phyloP scores from a whole-genome alignment of 2,329 filamentous ascomycete genomes.

The Clonostachys rosea region DNA sequence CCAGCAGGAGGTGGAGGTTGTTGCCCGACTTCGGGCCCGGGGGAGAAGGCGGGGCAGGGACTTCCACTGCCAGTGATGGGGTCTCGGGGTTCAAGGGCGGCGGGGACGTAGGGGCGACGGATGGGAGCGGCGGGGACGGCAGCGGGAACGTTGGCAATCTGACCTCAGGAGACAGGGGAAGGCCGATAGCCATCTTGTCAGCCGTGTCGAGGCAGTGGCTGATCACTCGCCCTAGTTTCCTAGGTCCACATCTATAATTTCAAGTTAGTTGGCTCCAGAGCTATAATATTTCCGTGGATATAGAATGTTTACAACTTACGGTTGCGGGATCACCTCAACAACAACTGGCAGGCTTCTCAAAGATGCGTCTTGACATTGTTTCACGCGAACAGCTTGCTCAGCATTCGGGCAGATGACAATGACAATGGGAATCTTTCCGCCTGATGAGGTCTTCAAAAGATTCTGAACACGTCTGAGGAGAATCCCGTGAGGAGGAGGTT shows the following conservation, averaged over 20 bases:
- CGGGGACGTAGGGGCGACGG: too few relatives aligned
- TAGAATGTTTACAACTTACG: constrained; percentile 11
- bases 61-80: not conserved
- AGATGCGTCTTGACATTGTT: too few relatives aligned
- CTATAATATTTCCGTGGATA: too few relatives aligned
- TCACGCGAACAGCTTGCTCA: constrained; percentile 10
- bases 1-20: constrained; percentile 15
- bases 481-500: constrained; percentile 11
- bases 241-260: constrained; percentile 13
- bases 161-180: too few relatives aligned
- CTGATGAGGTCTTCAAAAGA: not conserved
- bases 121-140: too few relatives aligned
- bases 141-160: too few relatives aligned
- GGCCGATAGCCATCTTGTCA: too few relatives aligned
- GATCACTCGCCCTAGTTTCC: constrained; percentile 20
- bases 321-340: constrained; percentile 21
- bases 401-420: constrained; percentile 18
- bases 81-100: not conserved
- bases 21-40: not conserved
- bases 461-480: not conserved
- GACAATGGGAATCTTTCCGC: constrained; percentile 13
- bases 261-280: too few relatives aligned
- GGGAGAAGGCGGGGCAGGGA: not conserved
- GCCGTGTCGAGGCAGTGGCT: constrained; percentile 9
- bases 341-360: constrained; percentile 5